Conservation (phyloP, 192 early-diverging fungal genomes). For the Dispira simplex region DNA sequence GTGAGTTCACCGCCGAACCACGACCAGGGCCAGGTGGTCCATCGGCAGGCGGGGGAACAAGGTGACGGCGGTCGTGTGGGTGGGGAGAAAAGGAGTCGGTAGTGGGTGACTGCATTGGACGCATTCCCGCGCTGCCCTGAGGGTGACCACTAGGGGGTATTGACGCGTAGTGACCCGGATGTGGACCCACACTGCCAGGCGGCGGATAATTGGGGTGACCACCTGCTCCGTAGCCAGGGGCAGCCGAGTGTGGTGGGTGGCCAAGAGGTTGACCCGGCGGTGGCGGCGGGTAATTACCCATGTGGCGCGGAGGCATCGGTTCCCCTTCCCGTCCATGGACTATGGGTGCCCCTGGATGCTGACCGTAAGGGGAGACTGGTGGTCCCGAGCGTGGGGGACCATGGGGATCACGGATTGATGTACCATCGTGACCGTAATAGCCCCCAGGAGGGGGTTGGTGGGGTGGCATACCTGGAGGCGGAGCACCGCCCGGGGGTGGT, state of each 20-base stretch:
- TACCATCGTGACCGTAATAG: neutral
- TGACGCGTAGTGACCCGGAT: neutral
- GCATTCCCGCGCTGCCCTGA: neutral
- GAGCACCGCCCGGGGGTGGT: neutral
- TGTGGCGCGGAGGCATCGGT: neutral
- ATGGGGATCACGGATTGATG: neutral
- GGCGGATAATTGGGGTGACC: slow-evolving; percentile 4
- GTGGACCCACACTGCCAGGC: neutral
- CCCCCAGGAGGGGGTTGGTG: neutral
- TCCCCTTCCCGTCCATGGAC: neutral
- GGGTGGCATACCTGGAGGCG: neutral
- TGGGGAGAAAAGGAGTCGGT: neutral
- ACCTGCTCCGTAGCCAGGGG: neutral
- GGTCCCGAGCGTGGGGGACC: neutral
- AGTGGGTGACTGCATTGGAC: slow-evolving; percentile 4
- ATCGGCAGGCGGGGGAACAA: neutral
- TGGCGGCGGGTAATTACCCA: neutral
- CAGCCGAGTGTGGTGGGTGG: neutral
- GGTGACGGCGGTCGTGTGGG: neutral
- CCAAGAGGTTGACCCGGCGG: neutral
- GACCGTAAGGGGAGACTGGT: neutral
- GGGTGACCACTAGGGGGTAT: neutral
- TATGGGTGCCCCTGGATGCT: neutral
- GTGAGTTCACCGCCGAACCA: too few relatives aligned
- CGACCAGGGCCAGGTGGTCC: neutral